These are phyloP conservation scores for Chondrostereum purpureum DNA, from an alignment of 1,284 basidiomycete genomes.

Conservation along the genomic window DNA sequence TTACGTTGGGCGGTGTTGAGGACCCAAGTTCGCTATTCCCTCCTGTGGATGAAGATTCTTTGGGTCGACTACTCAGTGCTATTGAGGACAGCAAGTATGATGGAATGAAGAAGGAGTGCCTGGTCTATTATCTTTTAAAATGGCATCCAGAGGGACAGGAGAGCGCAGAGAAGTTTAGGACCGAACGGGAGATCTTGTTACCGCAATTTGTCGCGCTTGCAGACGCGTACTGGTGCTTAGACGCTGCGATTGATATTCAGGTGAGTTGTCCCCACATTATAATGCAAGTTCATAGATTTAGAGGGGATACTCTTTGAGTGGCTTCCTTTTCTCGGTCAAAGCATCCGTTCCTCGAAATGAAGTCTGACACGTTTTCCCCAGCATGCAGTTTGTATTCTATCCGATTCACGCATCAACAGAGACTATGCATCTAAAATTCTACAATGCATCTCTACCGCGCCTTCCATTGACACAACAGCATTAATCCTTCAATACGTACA, in stretches of 20 bases:
- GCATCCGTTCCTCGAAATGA: no score
- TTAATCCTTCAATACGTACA: slow-evolving; percentile 65
- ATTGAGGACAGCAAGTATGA: slow-evolving; percentile 63
- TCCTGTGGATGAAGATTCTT: slow-evolving; percentile 45
- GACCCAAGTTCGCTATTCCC: slow-evolving; percentile 58
- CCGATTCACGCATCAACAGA: slow-evolving; percentile 65
- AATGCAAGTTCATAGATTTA: no score
- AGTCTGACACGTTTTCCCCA: slow-evolving; percentile 21
- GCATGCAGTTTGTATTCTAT: slow-evolving; percentile 64
- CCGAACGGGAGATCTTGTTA: slow-evolving; percentile 50
- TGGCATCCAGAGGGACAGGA: slow-evolving; percentile 65
- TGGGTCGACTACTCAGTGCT: slow-evolving; percentile 50
- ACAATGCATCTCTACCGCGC: slow-evolving; percentile 51
- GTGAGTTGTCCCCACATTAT: no score
- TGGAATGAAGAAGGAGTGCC: slow-evolving; percentile 66
- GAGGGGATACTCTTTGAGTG: no score
- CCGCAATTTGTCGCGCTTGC: slow-evolving; percentile 66
- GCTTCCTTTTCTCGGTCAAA: background rate
- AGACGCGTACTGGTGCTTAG: slow-evolving; percentile 76
- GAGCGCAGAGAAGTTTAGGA: slow-evolving; percentile 42
- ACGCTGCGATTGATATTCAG: slow-evolving; percentile 53
- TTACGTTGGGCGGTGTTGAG: slow-evolving; percentile 55
- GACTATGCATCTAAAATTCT: slow-evolving; percentile 73
- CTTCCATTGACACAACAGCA: slow-evolving; percentile 32
- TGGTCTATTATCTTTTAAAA: slow-evolving; percentile 72